Percentiles rank a stretch among this genome's conserved stretches.
Evolutionary conservation across 169 alveolate species (phyloP).

Genomic region (Nephromyces sp.): DNA sequence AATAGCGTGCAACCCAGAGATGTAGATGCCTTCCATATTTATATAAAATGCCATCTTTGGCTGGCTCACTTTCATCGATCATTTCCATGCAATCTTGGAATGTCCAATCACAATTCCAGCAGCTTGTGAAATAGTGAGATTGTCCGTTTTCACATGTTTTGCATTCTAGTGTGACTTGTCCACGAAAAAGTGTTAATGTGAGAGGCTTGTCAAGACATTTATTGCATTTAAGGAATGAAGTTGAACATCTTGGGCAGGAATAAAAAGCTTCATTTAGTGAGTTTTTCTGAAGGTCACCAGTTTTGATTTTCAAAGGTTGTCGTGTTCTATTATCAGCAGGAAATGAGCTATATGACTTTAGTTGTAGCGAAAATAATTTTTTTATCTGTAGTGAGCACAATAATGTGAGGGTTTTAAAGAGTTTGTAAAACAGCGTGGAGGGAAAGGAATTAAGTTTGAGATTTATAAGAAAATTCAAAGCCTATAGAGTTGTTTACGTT

Average conservation of each 20-base stretch:
- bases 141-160: slow-evolving; percentile 40
- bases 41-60: slow-evolving; percentile 61
- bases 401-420: no score
- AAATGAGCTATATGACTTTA: no score
- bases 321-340: no score
- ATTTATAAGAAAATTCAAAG: no score
- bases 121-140: slow-evolving; percentile 22
- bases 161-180: slow-evolving; percentile 49
- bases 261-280: not conserved
- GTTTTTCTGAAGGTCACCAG: slow-evolving; percentile 5
- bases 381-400: no score
- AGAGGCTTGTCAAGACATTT: slow-evolving; percentile 32
- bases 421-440: no score
- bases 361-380: no score
- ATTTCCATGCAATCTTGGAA: slow-evolving; percentile 28
- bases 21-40: slow-evolving; percentile 64
- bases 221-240: slow-evolving; percentile 1
- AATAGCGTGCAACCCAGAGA: slow-evolving; percentile 62
- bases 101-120: slow-evolving; percentile 46
- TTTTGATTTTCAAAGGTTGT: no score
- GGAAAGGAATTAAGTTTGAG: no score
- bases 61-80: slow-evolving; percentile 33
- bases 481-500: no score
- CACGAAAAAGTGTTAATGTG: slow-evolving; percentile 42
- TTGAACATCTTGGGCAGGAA: slow-evolving; percentile 6